Percentiles rank a stretch among this genome's conserved stretches.
Conservation (phyloP, 116 monocot genomes). For the Trichopus zeylanicus region DNA sequence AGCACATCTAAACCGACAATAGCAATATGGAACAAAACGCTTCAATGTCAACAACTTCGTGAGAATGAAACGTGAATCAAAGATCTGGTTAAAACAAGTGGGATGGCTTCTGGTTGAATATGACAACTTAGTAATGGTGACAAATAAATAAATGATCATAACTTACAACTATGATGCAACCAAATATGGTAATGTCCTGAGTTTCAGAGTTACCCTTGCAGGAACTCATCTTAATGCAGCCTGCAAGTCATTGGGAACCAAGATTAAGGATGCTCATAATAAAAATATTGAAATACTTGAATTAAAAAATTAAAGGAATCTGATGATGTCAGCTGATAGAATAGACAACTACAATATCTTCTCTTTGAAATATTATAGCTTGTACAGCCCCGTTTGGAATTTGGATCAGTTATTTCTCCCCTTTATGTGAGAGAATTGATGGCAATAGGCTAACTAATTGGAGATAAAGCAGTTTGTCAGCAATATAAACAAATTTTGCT, state of each 20-base stretch:
- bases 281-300: not conserved
- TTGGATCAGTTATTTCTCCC: too few relatives aligned
- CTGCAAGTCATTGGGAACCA: constrained; percentile 26
- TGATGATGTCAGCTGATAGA: not conserved
- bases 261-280: not conserved
- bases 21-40: not conserved
- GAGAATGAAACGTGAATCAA: too few relatives aligned
- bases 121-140: too few relatives aligned
- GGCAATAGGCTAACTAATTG: too few relatives aligned
- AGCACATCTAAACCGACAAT: too few relatives aligned
- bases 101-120: too few relatives aligned
- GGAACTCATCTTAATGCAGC: constrained; percentile 55
- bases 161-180: constrained; percentile 65
- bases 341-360: not conserved
- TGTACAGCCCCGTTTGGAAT: too few relatives aligned
- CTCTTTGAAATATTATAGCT: too few relatives aligned
- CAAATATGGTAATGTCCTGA: constrained; percentile 84
- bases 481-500: too few relatives aligned
- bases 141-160: not conserved
- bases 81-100: too few relatives aligned
- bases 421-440: not conserved
- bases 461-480: too few relatives aligned
- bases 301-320: not conserved
- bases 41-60: too few relatives aligned
- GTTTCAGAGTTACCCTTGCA: constrained; percentile 54